phyloP scores from a whole-genome alignment of 306 rosid species.

The Dryas drummondii region DNA sequence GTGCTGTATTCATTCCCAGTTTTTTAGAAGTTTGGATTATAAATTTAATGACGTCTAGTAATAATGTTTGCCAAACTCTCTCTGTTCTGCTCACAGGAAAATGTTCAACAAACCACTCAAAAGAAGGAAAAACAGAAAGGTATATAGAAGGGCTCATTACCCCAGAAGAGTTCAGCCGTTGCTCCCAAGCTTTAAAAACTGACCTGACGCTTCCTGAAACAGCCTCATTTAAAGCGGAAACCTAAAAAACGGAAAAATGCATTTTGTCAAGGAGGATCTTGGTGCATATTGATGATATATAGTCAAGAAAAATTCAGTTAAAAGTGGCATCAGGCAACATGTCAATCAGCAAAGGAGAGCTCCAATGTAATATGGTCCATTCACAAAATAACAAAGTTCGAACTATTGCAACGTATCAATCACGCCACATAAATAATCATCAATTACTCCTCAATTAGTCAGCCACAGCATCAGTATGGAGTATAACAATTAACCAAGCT shows the following conservation, averaged over 20 bases:
- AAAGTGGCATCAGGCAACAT: neutral
- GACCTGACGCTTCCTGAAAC: slow-evolving; percentile 77
- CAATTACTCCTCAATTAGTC: neutral
- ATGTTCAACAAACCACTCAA: neutral
- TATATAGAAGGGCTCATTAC: slow-evolving; percentile 38
- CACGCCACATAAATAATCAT: neutral
- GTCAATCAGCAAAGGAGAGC: neutral
- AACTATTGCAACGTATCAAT: neutral
- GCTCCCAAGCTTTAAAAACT: slow-evolving; percentile 95
- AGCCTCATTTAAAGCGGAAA: slow-evolving; percentile 91
- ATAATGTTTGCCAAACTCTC: neutral
- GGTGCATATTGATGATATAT: neutral
- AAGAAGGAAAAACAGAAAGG: slow-evolving; percentile 5
- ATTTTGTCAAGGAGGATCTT: neutral
- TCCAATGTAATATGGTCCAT: neutral
- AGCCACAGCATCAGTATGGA: neutral
- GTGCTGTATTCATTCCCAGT: neutral
- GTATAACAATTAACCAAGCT: neutral
- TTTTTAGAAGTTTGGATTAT: neutral
- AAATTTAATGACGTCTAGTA: neutral
- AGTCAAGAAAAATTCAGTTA: neutral
- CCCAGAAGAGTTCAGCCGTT: slow-evolving; percentile 70
- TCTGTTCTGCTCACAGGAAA: neutral
- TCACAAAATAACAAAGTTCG: neutral
- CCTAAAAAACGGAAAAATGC: slow-evolving; percentile 38